Base-by-base conservation (phyloP, 2,329 filamentous ascomycete genomes). In the Tolypocladium pustulatum region DNA sequence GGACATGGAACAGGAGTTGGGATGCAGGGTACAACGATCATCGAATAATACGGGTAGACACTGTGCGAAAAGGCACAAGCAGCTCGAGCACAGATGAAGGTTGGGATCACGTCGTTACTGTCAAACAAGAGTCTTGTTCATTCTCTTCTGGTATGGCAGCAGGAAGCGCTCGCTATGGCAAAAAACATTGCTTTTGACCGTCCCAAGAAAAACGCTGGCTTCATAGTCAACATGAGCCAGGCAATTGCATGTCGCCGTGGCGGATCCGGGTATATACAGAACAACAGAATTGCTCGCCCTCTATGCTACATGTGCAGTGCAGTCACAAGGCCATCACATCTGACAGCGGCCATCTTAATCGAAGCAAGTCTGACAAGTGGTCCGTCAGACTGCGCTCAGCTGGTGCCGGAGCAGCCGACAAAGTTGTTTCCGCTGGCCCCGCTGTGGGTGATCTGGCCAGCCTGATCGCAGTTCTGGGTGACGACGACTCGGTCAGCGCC, bases 341-440 rank as follows among this genome's bases (percentile, higher is more conserved):
- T n/a, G n/a, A n/a, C n/a, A n/a, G n/a, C n/a, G n/a, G n/a, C n/a
- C n/a, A n/a, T n/a, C n/a, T n/a, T n/a, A n/a, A n/a, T n/a, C n/a
- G n/a, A n/a, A n/a, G n/a, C n/a, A n/a, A n/a, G n/a, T n/a, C n/a
- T n/a, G 1, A 38, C 3, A 17, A 38, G 6, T 13, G 37, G 2
- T 27, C 22, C 43, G 10, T 49, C 22, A 25, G 12, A 2, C 8
- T 22, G 2, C 20, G 10, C 27, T 59, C 34, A 64, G 22, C 58
- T 55, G 15, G 67, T 70, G 4, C 67, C 68, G 0, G 58, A 61
- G 71, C 86, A 89, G n/a, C 76, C 80, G 58, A 89, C 84, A 71
- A 90, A 90, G 71, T 81, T 76, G 69, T 89, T 85, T 9, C 84
- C 84, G 56, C 78, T 82, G 22, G 87, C 86, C 34, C 87, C 87